These are phyloP conservation scores for Daldinia concentrica DNA, from an alignment of 495 filamentous ascomycete species.

Conservation along the genomic window DNA sequence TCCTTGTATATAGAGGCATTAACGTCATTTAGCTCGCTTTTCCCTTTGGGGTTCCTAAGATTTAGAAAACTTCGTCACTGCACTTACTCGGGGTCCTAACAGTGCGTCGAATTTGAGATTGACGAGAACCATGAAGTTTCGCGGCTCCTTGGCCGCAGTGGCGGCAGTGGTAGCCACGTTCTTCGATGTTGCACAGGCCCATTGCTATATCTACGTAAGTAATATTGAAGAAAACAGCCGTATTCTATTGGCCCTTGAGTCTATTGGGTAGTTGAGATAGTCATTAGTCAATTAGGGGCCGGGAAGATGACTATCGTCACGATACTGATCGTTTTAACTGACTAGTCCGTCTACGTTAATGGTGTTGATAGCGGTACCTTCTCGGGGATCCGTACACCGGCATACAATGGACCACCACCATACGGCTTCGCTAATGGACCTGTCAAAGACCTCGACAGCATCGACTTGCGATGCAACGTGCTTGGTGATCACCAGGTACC, in stretches of 20 bases:
- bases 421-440: conserved; percentile 57
- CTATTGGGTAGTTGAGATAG: neutral
- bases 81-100: neutral
- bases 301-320: neutral
- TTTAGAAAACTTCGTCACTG: neutral
- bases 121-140: neutral
- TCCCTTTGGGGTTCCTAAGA: neutral
- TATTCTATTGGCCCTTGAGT: neutral
- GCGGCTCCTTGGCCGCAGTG: neutral
- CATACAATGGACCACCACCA: conserved; percentile 51
- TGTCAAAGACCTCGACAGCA: conserved; percentile 54
- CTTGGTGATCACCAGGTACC: conserved; percentile 51
- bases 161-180: neutral
- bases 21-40: no score
- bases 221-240: neutral
- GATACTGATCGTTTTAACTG: neutral
- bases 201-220: neutral
- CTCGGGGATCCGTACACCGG: conserved; percentile 52
- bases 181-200: neutral
- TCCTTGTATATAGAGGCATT: neutral
- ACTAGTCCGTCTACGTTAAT: conserved; percentile 47
- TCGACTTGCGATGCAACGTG: conserved; percentile 59
- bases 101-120: neutral
- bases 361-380: conserved; percentile 56
- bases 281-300: neutral